Percentiles rank a stretch among this genome's conserved stretches.
Conservation (phyloP, 169 alveolate genomes). For the Plasmodium fragile region DNA sequence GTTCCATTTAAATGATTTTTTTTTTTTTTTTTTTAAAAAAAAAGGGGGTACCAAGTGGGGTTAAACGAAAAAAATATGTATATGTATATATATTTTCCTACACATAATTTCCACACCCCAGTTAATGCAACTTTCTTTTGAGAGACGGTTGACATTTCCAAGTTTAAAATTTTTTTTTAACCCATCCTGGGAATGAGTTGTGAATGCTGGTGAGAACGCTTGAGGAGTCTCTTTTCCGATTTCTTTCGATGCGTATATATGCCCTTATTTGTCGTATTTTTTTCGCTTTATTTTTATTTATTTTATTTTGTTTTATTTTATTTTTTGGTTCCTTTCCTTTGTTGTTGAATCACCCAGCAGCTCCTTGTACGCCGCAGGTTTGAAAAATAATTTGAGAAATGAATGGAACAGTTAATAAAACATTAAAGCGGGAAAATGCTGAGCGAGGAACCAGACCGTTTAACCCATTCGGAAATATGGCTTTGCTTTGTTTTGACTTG, state of each 20-base stretch:
- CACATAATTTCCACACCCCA: background rate
- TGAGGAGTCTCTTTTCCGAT: constrained; percentile 1
- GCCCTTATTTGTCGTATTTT: background rate
- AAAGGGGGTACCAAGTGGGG: background rate
- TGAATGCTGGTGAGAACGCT: background rate
- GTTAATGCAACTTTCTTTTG: background rate
- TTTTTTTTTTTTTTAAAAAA: constrained; percentile 7
- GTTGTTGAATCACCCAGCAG: background rate
- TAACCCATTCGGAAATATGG: background rate
- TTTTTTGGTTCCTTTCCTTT: background rate
- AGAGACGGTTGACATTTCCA: background rate
- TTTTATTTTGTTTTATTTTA: background rate
- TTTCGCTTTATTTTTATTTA: background rate
- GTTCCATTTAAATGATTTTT: background rate
- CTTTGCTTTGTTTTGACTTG: background rate
- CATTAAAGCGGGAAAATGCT: background rate
- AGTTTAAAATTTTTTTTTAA: background rate
- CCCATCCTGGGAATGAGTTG: background rate
- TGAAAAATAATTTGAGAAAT: background rate
- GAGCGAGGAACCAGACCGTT: background rate
- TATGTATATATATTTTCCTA: background rate
- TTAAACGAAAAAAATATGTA: background rate
- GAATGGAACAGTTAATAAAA: background rate
- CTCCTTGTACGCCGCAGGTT: background rate
- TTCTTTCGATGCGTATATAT: background rate